These are phyloP conservation scores for Cyamopsis tetragonoloba DNA, from an alignment of 306 rosid genomes.

Conservation along the genomic window DNA sequence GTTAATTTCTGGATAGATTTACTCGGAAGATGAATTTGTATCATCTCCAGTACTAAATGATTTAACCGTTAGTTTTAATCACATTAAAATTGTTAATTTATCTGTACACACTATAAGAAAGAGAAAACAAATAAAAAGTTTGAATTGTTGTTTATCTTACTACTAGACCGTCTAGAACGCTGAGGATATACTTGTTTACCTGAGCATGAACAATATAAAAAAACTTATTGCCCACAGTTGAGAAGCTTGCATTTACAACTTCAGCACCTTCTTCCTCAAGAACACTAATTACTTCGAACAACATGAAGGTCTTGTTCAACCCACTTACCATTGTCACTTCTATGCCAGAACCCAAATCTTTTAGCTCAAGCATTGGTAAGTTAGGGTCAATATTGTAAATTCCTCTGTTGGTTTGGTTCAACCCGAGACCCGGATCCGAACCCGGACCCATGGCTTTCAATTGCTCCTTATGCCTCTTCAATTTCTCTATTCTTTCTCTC, in stretches of 20 bases:
- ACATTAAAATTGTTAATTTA: too few species aligned
- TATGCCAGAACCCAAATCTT: slow-evolving; percentile 46
- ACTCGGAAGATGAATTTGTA: too few species aligned
- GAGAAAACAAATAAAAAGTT: too few species aligned
- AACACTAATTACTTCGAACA: slow-evolving; percentile 45
- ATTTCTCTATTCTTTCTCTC: slow-evolving; percentile 45
- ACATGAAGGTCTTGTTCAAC: slow-evolving; percentile 46
- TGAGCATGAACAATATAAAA: slow-evolving; percentile 58
- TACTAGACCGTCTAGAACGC: too few species aligned
- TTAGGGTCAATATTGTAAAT: neutral
- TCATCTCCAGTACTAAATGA: too few species aligned
- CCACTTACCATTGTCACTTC: slow-evolving; percentile 56
- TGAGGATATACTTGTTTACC: too few species aligned
- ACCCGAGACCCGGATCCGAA: too few species aligned
- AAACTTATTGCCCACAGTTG: slow-evolving; percentile 37
- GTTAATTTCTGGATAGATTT: too few species aligned
- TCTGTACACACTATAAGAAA: too few species aligned
- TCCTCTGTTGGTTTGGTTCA: neutral
- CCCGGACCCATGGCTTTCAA: slow-evolving; percentile 27
- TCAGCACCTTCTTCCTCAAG: slow-evolving; percentile 74
- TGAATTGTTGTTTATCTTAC: too few species aligned
- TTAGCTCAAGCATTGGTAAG: slow-evolving; percentile 47
- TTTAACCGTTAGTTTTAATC: too few species aligned
- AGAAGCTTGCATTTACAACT: slow-evolving; percentile 51
- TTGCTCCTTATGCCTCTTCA: slow-evolving; percentile 48